These are phyloP conservation scores for Tetradesmus obliquus DNA, from an alignment of 139 green algal species.

Conservation along the genomic window DNA sequence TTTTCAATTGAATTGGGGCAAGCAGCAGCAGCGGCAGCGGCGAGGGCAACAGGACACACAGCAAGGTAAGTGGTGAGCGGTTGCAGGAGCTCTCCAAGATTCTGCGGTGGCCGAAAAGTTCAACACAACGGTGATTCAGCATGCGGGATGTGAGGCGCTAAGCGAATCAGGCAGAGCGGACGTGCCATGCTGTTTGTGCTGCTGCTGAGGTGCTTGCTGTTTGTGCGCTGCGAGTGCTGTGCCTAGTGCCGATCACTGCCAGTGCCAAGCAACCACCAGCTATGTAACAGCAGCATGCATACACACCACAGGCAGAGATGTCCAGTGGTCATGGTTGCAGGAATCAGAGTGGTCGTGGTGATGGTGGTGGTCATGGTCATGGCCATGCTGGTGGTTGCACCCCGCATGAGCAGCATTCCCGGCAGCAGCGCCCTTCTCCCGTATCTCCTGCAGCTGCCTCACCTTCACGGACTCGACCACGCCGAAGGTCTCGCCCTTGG, in stretches of 20 bases:
- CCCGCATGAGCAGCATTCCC: not conserved
- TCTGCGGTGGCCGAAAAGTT: not conserved
- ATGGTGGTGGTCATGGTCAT: not conserved
- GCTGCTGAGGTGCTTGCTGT: not conserved
- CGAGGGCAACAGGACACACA: not conserved
- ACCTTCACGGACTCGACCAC: slow-evolving; percentile 99
- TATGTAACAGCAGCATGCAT: not conserved
- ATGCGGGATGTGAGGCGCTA: not conserved
- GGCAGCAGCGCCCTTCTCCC: not conserved
- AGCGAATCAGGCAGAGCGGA: no score
- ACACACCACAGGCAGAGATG: not conserved
- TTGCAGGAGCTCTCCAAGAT: not conserved
- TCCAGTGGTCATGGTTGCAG: not conserved
- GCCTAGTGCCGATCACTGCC: not conserved
- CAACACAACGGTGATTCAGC: not conserved
- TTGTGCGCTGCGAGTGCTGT: not conserved
- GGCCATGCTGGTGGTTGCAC: not conserved
- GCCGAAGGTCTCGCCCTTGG: slow-evolving; percentile 90
- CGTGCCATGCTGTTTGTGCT: not conserved
- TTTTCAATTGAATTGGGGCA: not conserved
- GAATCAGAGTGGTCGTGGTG: slow-evolving; percentile 1
- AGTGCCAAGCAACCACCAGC: not conserved
- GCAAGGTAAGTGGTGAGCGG: not conserved
- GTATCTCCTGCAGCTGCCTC: slow-evolving; percentile 2
- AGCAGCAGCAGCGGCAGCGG: not conserved